These are phyloP conservation scores for Gomphus sp. DNA, from an alignment of 1,284 basidiomycete genomes.

Conservation along the genomic window DNA sequence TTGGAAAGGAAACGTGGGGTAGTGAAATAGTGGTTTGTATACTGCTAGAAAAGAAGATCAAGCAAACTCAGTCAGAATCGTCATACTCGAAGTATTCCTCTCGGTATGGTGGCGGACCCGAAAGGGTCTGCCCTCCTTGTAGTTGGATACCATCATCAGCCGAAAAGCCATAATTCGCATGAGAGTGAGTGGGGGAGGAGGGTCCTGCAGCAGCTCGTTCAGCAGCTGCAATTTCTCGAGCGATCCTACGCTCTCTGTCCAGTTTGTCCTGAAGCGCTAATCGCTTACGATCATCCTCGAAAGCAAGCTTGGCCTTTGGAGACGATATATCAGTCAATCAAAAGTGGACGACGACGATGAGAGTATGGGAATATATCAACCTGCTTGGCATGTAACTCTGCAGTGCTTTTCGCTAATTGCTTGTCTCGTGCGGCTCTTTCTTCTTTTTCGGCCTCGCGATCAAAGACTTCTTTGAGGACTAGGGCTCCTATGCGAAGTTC, in stretches of 20 bases:
- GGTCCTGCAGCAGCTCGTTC: not conserved
- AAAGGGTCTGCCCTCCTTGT: slow-evolving; percentile 10
- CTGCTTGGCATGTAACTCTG: slow-evolving; percentile 43
- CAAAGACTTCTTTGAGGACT: slow-evolving; percentile 53
- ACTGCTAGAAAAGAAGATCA: no score
- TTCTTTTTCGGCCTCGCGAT: slow-evolving; percentile 44
- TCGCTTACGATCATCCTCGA: slow-evolving; percentile 61
- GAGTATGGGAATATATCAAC: slow-evolving; percentile 22
- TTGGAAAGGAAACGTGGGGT: no score
- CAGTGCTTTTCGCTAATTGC: slow-evolving; percentile 46
- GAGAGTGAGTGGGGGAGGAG: not conserved
- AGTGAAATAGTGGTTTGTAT: not conserved
- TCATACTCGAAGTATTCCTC: slow-evolving; percentile 1
- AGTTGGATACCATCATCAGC: slow-evolving; percentile 13
- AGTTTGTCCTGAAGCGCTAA: slow-evolving; percentile 44
- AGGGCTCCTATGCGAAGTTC: slow-evolving; percentile 53
- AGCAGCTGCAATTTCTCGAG: slow-evolving; percentile 24
- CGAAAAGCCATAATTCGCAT: not conserved
- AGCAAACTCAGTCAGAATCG: not conserved
- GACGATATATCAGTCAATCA: not conserved
- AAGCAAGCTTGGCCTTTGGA: slow-evolving; percentile 57
- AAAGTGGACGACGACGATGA: not conserved
- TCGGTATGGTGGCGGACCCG: slow-evolving; percentile 18
- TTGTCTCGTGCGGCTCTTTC: slow-evolving; percentile 35
- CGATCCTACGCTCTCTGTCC: slow-evolving; percentile 42